Conservation (phyloP, 345 rosid species). For the Clarkia xantiana region DNA sequence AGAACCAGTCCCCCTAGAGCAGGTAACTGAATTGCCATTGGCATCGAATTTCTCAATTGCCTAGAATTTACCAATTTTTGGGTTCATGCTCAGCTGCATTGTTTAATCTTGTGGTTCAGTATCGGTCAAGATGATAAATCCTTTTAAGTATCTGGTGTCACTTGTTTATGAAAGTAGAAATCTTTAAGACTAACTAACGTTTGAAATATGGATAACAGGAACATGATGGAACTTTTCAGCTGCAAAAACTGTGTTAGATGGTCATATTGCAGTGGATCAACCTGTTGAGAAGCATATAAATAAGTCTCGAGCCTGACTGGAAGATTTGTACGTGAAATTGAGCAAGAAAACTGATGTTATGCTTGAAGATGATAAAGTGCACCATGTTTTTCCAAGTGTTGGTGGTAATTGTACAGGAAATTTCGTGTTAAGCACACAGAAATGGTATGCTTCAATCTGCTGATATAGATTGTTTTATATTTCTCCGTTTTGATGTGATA, state of each 20-base stretch:
- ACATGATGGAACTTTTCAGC: constrained; percentile 20
- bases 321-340: constrained; percentile 21
- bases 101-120: too few species aligned
- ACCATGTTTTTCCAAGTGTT: constrained; percentile 14
- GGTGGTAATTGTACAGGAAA: too few species aligned
- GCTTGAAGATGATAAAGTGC: too few species aligned
- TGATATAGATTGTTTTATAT: too few species aligned
- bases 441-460: too few species aligned
- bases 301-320: constrained; percentile 22
- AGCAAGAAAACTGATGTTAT: constrained; percentile 25
- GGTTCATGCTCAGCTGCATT: too few species aligned
- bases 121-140: too few species aligned
- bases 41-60: too few species aligned
- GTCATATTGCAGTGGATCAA: constrained; percentile 17
- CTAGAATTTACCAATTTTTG: too few species aligned
- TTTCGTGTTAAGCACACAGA: too few species aligned
- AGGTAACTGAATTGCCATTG: constrained; percentile 11
- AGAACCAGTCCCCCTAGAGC: constrained; percentile 27
- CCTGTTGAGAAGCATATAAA: constrained; percentile 23
- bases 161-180: constrained; percentile 41
- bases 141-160: too few species aligned
- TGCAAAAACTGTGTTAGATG: constrained; percentile 22
- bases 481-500: too few species aligned
- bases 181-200: constrained; percentile 19
- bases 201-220: constrained; percentile 37